Conservation (phyloP, 176 grass and related monocot genomes). For the Carex myosuroides region DNA sequence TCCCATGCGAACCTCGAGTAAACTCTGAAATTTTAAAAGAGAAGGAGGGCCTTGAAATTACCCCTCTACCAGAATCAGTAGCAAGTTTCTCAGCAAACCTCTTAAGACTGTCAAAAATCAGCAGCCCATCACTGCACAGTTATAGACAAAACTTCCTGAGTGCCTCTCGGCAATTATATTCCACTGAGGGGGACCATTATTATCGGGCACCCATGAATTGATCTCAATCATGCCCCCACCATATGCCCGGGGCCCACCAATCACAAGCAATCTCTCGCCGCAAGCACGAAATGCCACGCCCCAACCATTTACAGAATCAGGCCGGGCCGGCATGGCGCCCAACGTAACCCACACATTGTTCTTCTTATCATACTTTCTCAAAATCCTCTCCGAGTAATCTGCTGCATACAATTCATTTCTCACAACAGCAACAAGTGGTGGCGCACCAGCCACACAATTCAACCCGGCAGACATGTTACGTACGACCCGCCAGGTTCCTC, state of each 20-base stretch:
- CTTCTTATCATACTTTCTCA: constrained; percentile 66
- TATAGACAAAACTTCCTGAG: constrained; percentile 80
- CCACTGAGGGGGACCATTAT: constrained; percentile 47
- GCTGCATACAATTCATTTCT: constrained; percentile 68
- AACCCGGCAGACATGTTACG: constrained; percentile 60
- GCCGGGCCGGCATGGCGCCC: constrained; percentile 56
- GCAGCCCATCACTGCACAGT: constrained; percentile 89
- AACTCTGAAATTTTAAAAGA: constrained; percentile 24
- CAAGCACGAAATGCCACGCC: constrained; percentile 82
- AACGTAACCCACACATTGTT: constrained; percentile 70
- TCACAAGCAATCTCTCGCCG: constrained; percentile 65
- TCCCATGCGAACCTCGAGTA: constrained; percentile 21
- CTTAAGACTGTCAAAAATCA: constrained; percentile 42
- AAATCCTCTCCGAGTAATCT: constrained; percentile 47
- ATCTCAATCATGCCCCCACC: constrained; percentile 63
- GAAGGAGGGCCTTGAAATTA: constrained; percentile 12
- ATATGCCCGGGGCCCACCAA: constrained; percentile 50
- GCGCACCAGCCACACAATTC: constrained; percentile 45
- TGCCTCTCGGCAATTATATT: constrained; percentile 45
- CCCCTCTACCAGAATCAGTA: constrained; percentile 16
- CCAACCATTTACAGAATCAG: constrained; percentile 81
- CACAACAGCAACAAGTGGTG: constrained; percentile 67
- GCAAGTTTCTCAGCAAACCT: constrained; percentile 8
- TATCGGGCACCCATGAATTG: constrained; percentile 59
- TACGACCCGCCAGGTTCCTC: constrained; percentile 42